Conservation (phyloP, 2,329 filamentous ascomycete species). For the Epichloe brachyelytri region DNA sequence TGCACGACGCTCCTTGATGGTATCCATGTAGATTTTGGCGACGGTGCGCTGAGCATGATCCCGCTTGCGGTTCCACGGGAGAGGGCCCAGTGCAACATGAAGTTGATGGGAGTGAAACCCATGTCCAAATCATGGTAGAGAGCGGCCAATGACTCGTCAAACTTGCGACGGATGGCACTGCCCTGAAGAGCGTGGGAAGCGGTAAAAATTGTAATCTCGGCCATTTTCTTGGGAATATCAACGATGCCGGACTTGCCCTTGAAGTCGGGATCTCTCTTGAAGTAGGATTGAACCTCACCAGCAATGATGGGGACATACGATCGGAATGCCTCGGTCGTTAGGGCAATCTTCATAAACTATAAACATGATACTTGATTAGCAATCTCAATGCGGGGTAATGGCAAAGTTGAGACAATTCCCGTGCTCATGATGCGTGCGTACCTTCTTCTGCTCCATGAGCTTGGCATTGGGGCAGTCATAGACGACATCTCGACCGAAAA, state of each 20-base stretch:
- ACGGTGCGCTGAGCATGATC: slow-evolving; percentile 71
- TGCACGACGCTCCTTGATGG: slow-evolving; percentile 59
- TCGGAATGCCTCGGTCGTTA: slow-evolving; percentile 61
- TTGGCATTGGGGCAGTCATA: slow-evolving; percentile 87
- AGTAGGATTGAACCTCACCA: slow-evolving; percentile 58
- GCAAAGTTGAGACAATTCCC: neutral
- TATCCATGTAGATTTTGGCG: slow-evolving; percentile 69
- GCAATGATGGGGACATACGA: slow-evolving; percentile 69
- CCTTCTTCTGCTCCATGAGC: slow-evolving; percentile 94
- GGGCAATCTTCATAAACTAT: slow-evolving; percentile 68
- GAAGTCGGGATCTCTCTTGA: slow-evolving; percentile 54
- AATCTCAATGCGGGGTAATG: neutral
- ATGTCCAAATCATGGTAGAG: slow-evolving; percentile 84
- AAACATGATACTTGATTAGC: neutral
- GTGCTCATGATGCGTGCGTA: slow-evolving; percentile 21
- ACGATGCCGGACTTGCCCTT: slow-evolving; percentile 55
- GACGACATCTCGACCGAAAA: slow-evolving; percentile 75
- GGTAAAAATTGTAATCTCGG: slow-evolving; percentile 82
- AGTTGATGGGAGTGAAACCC: slow-evolving; percentile 83
- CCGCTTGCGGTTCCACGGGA: slow-evolving; percentile 76
- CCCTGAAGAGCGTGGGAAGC: slow-evolving; percentile 78
- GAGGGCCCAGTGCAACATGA: slow-evolving; percentile 76
- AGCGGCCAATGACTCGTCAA: slow-evolving; percentile 67
- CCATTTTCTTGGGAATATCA: slow-evolving; percentile 63
- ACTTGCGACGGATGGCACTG: slow-evolving; percentile 65